Percentiles rank a stretch among this genome's conserved stretches.
Evolutionary conservation across 768 basidiomycete species (phyloP).

Genomic region (Leccinum disarticulatum): DNA sequence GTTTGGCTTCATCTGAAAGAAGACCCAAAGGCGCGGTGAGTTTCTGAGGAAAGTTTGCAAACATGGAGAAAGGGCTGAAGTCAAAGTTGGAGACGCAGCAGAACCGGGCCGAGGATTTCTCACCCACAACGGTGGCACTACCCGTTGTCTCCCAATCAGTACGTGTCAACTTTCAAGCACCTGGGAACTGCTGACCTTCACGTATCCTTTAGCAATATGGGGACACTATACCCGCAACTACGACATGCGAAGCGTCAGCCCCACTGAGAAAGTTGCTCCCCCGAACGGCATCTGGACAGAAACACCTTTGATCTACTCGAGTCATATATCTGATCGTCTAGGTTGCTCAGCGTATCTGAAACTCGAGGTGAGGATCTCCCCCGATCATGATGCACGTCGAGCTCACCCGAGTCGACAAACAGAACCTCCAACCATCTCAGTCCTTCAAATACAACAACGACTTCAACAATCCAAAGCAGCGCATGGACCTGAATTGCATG

Average conservation of each 20-base stretch:
- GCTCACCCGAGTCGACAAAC: slow-evolving; percentile 1
- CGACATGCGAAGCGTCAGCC: slow-evolving; percentile 8
- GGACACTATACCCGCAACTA: neutral
- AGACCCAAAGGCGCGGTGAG: slow-evolving; percentile 76
- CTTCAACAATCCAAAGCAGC: slow-evolving; percentile 48
- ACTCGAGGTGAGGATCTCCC: slow-evolving; percentile 52
- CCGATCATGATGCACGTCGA: neutral
- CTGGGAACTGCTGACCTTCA: no score
- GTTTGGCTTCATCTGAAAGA: slow-evolving; percentile 83
- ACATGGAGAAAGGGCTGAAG: slow-evolving; percentile 41
- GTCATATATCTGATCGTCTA: slow-evolving; percentile 51
- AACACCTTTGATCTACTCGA: slow-evolving; percentile 67
- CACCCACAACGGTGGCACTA: neutral
- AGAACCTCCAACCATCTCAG: slow-evolving; percentile 72
- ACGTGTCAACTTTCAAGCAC: no score
- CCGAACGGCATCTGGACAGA: slow-evolving; percentile 47
- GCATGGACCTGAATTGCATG: slow-evolving; percentile 55
- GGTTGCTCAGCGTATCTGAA: slow-evolving; percentile 64
- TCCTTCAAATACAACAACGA: slow-evolving; percentile 74
- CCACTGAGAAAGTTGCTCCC: neutral
- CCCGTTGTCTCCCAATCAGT: no score
- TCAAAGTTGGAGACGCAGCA: neutral
- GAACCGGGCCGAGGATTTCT: slow-evolving; percentile 4
- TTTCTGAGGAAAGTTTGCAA: slow-evolving; percentile 69
- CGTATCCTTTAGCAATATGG: neutral